phyloP scores from a whole-genome alignment of 2,329 filamentous ascomycete genomes.

The Neofusicoccum kwambonambiense region DNA sequence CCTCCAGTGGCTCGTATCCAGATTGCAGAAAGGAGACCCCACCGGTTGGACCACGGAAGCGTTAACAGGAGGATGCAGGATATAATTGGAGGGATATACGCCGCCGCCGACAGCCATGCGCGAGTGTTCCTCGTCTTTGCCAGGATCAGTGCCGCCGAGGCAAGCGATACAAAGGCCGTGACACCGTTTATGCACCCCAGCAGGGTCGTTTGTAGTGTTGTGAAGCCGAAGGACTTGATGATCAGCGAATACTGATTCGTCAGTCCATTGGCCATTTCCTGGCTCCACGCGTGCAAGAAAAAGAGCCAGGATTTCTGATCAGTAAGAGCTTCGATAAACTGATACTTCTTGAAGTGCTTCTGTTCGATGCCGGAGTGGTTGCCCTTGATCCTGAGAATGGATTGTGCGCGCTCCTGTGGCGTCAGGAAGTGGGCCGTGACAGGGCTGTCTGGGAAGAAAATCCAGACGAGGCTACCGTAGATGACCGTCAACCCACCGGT shows the following conservation, averaged over 20 bases:
- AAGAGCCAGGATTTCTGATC: constrained; percentile 38
- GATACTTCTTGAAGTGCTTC: constrained; percentile 25
- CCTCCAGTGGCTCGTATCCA: constrained; percentile 40
- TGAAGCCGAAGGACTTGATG: constrained; percentile 48
- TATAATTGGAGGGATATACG: constrained; percentile 37
- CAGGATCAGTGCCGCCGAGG: constrained; percentile 29
- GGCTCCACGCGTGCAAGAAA: constrained; percentile 35
- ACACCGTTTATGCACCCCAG: constrained; percentile 25
- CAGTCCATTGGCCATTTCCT: constrained; percentile 41
- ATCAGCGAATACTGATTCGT: constrained; percentile 41
- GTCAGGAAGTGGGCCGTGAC: constrained; percentile 25
- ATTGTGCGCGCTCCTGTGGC: constrained; percentile 9
- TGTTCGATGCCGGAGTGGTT: constrained; percentile 39
- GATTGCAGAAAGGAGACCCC: constrained; percentile 38
- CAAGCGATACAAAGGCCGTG: constrained; percentile 28
- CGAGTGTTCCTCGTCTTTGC: constrained; percentile 29
- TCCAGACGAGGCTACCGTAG: constrained; percentile 39
- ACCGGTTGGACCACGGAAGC: constrained; percentile 40
- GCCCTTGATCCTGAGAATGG: constrained; percentile 35
- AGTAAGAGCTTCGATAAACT: constrained; percentile 33
- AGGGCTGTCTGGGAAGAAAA: constrained; percentile 39
- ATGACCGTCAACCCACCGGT: constrained; percentile 36
- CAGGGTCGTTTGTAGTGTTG: constrained; percentile 35
- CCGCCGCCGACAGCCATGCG: constrained; percentile 32
- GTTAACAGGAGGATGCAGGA: constrained; percentile 38